Percentiles rank a stretch among this genome's conserved stretches.
phyloP scores from a whole-genome alignment of 768 basidiomycete genomes.

The Xanthoconium stramineum region DNA sequence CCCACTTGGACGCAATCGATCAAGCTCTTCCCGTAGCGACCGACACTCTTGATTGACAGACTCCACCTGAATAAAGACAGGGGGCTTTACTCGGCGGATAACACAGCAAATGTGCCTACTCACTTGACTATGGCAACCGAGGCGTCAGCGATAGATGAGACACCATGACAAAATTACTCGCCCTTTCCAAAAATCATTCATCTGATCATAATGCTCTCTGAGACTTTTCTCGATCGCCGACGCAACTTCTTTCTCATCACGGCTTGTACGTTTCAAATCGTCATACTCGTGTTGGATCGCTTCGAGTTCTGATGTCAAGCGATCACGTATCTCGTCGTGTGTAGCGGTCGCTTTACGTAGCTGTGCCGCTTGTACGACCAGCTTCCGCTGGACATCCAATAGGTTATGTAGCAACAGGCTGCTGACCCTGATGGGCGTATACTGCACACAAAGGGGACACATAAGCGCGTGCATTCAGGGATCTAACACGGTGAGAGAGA shows the following conservation, averaged over 20 bases:
- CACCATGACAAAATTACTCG: slow-evolving; percentile 21
- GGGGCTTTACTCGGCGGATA: slow-evolving; percentile 6
- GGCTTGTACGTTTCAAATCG: slow-evolving; percentile 38
- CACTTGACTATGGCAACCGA: slow-evolving; percentile 34
- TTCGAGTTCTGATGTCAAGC: slow-evolving; percentile 33
- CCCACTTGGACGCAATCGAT: slow-evolving; percentile 20
- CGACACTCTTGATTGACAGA: slow-evolving; percentile 25
- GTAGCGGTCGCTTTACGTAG: slow-evolving; percentile 30
- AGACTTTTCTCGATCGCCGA: slow-evolving; percentile 50
- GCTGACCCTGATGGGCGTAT: slow-evolving; percentile 48
- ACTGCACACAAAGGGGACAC: slow-evolving; percentile 31
- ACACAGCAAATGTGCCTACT: slow-evolving; percentile 16
- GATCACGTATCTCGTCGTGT: slow-evolving; percentile 31
- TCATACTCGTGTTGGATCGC: slow-evolving; percentile 40
- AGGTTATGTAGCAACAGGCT: slow-evolving; percentile 50
- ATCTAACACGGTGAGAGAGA: slow-evolving; percentile 12
- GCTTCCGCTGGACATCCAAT: slow-evolving; percentile 44
- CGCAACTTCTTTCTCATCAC: slow-evolving; percentile 51
- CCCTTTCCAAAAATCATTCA: slow-evolving; percentile 41
- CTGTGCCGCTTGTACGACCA: slow-evolving; percentile 35
- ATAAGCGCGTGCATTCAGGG: slow-evolving; percentile 11
- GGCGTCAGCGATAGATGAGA: slow-evolving; percentile 18
- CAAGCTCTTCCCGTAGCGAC: slow-evolving; percentile 27
- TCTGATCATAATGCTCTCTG: slow-evolving; percentile 47
- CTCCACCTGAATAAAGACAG: slow-evolving; percentile 15